phyloP scores from a whole-genome alignment of 495 filamentous ascomycete species.

The Pseudevernia furfuracea region DNA sequence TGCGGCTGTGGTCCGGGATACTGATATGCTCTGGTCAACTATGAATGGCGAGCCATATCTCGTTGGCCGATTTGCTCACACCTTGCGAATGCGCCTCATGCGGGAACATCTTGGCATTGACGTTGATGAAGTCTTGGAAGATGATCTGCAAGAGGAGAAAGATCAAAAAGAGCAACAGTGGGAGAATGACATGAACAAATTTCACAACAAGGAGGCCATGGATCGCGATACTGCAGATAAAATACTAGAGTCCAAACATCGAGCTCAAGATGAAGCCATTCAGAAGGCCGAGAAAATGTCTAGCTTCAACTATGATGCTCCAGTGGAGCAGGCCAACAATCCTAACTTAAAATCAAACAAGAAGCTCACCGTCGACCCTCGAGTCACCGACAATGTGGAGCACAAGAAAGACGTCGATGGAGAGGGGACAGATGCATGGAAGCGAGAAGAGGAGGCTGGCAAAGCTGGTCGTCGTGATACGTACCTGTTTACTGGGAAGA shows the following conservation, averaged over 20 bases:
- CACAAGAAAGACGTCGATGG: constrained; percentile 74
- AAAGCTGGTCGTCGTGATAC: constrained; percentile 59
- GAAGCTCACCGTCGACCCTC: constrained; percentile 53
- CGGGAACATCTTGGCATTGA: constrained; percentile 94
- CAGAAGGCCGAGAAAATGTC: constrained; percentile 52
- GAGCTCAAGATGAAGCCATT: constrained; percentile 54
- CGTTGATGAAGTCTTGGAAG: constrained; percentile 82
- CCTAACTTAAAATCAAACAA: constrained; percentile 53
- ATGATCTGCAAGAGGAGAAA: constrained; percentile 46
- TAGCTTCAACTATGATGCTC: constrained; percentile 81
- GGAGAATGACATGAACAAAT: constrained; percentile 46
- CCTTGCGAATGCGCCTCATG: constrained; percentile 89
- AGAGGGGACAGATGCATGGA: constrained; percentile 63
- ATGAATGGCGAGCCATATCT: constrained; percentile 86
- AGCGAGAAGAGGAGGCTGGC: constrained; percentile 47
- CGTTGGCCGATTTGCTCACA: constrained; percentile 88
- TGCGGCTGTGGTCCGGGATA: constrained; percentile 85
- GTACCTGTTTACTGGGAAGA: constrained; percentile 37
- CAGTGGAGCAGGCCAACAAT: constrained; percentile 58
- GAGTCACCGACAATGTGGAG: constrained; percentile 53
- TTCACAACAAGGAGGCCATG: constrained; percentile 38
- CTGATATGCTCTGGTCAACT: constrained; percentile 83
- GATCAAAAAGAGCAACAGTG: constrained; percentile 23
- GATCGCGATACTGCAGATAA: constrained; percentile 41
- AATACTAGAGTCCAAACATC: constrained; percentile 50